Evolutionary conservation across 805 yeast species (phyloP).

Genomic region (Candida taoyuanica): DNA sequence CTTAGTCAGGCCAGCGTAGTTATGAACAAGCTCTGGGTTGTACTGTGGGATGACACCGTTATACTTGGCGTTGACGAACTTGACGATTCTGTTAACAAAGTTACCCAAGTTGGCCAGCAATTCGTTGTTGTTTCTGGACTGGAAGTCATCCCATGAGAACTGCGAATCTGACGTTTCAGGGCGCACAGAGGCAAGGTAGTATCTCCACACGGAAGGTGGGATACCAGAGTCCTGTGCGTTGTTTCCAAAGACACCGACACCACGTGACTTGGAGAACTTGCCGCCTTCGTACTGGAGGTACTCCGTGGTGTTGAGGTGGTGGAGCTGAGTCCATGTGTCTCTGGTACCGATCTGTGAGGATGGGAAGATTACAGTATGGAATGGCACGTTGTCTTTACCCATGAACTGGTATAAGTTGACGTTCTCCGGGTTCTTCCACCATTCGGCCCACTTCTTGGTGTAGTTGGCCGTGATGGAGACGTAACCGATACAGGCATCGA

Average conservation of each 20-base stretch:
- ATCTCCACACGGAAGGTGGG: slow-evolving; percentile 95
- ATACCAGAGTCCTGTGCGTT: slow-evolving; percentile 92
- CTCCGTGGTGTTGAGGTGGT: slow-evolving; percentile 91
- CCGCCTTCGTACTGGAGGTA: slow-evolving; percentile 97
- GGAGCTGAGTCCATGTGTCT: slow-evolving; percentile 85
- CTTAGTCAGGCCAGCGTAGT: slow-evolving; percentile 38
- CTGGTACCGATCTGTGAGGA: slow-evolving; percentile 84
- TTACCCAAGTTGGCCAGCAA: slow-evolving; percentile 94
- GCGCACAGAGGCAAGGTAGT: slow-evolving; percentile 84
- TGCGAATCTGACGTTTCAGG: slow-evolving; percentile 97
- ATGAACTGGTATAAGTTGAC: slow-evolving; percentile 91
- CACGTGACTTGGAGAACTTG: slow-evolving; percentile 96
- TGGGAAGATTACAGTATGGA: slow-evolving; percentile 98
- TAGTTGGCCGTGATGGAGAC: slow-evolving; percentile 94
- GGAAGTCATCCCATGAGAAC: slow-evolving; percentile 96
- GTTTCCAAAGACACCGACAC: slow-evolving; percentile 97
- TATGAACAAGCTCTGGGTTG: slow-evolving; percentile 43
- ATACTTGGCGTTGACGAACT: slow-evolving; percentile 86
- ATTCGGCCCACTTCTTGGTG: slow-evolving; percentile 69
- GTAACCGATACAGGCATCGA: slow-evolving; percentile 97
- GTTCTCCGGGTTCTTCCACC: slow-evolving; percentile 95
- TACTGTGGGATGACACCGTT: slow-evolving; percentile 82
- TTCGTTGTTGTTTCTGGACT: slow-evolving; percentile 88
- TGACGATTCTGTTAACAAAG: slow-evolving; percentile 89
- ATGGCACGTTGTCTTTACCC: slow-evolving; percentile 99